These are phyloP conservation scores for Cenchrus americanus DNA, from an alignment of 176 grass and related monocot genomes.

Conservation along the genomic window DNA sequence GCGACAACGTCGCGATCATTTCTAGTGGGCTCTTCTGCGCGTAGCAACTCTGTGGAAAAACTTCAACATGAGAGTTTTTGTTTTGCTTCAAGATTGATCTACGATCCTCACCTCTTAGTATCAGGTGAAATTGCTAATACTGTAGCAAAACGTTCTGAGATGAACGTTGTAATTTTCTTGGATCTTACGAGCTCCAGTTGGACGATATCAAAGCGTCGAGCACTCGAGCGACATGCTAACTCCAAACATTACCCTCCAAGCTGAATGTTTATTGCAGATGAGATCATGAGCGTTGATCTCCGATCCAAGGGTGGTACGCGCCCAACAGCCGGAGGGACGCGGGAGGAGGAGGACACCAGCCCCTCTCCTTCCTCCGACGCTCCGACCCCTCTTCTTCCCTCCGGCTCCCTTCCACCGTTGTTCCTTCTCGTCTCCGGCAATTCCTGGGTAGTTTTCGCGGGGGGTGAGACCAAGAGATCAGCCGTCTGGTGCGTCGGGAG, in stretches of 20 bases:
- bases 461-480: not conserved
- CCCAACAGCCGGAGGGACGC: not conserved
- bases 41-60: not conserved
- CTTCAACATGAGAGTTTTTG: too few relatives aligned
- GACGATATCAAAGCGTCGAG: not conserved
- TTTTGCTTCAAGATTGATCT: not conserved
- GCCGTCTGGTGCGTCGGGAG: slow-evolving; percentile 21
- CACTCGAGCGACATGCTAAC: not conserved
- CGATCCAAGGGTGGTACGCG: slow-evolving; percentile 21
- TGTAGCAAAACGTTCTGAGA: not conserved
- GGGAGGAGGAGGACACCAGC: not conserved
- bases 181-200: not conserved
- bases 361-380: slow-evolving; percentile 23
- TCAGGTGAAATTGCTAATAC: too few relatives aligned
- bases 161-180: not conserved
- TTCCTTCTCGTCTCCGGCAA: slow-evolving; percentile 17
- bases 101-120: not conserved
- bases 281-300: slow-evolving; percentile 36
- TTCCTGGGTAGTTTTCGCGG: not conserved
- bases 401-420: not conserved
- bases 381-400: not conserved
- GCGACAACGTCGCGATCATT: too few relatives aligned
- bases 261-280: not conserved
- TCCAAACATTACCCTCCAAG: not conserved
- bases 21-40: not conserved